Evolutionary conservation across 352 stramenopile genomes (phyloP).

Genomic region (Albugo candida): DNA sequence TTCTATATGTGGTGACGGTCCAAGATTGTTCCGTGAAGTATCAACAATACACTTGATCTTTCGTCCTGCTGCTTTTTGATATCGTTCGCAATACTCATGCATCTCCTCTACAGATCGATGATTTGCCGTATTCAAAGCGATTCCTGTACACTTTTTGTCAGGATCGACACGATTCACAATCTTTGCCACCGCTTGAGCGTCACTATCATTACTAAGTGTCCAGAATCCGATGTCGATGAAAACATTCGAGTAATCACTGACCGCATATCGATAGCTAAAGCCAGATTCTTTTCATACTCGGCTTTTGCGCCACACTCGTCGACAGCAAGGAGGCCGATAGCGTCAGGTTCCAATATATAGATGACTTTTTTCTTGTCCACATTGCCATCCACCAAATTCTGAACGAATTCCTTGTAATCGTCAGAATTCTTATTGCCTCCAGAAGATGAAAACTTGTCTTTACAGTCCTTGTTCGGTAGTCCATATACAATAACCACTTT

Average conservation of each 20-base stretch:
- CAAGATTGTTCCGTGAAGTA: no score
- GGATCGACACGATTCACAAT: no score
- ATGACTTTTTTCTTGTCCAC: constrained; percentile 34
- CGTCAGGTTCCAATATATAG: constrained; percentile 47
- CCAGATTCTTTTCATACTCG: constrained; percentile 31
- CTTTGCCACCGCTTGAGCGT: no score
- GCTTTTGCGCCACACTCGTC: constrained; percentile 17
- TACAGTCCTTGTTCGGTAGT: constrained; percentile 45
- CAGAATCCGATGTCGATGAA: constrained; percentile 51
- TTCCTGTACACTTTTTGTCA: no score
- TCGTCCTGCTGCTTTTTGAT: no score
- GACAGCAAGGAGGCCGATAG: constrained; percentile 27
- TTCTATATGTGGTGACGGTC: no score
- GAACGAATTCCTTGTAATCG: constrained; percentile 28
- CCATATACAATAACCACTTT: constrained; percentile 43
- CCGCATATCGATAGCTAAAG: constrained; percentile 23
- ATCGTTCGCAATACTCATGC: no score
- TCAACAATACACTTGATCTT: no score
- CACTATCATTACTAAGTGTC: constrained; percentile 30
- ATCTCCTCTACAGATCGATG: no score
- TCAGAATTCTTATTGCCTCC: constrained; percentile 18
- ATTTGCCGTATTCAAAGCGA: no score
- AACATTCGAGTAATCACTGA: constrained; percentile 33
- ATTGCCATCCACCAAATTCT: constrained; percentile 13
- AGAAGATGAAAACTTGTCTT: constrained; percentile 31